Conservation (phyloP, 2,329 filamentous ascomycete species). For the Phaeosphaeriaceae sp. region DNA sequence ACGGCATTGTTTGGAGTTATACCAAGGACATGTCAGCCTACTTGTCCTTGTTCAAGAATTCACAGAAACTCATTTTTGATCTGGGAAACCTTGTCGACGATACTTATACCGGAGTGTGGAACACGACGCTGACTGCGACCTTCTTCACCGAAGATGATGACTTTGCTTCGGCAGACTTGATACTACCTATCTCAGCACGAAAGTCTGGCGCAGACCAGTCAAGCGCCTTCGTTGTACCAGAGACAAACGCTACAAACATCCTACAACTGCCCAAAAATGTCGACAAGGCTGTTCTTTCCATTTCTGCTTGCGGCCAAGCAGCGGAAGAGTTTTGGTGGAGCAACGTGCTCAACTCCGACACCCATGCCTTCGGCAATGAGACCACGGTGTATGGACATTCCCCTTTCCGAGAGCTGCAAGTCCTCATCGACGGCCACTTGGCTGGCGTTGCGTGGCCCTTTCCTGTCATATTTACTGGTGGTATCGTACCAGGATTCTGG, state of each 20-base stretch:
- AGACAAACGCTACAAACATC: constrained; percentile 65
- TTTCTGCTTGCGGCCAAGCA: constrained; percentile 79
- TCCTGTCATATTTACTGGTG: constrained; percentile 83
- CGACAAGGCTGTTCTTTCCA: constrained; percentile 74
- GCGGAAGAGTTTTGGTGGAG: constrained; percentile 87
- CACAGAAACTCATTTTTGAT: constrained; percentile 81
- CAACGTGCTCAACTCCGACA: constrained; percentile 73
- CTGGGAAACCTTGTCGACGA: constrained; percentile 73
- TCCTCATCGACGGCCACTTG: constrained; percentile 75
- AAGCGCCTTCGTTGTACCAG: constrained; percentile 74
- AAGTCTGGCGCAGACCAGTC: constrained; percentile 59
- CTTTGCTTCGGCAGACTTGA: constrained; percentile 64
- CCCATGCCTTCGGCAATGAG: constrained; percentile 64
- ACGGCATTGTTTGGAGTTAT: constrained; percentile 78
- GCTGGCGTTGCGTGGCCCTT: constrained; percentile 84
- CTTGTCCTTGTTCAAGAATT: constrained; percentile 70
- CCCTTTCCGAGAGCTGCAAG: constrained; percentile 79
- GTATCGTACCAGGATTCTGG: constrained; percentile 78
- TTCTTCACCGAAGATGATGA: constrained; percentile 67
- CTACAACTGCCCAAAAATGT: constrained; percentile 72
- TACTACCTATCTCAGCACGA: constrained; percentile 70
- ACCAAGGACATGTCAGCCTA: constrained; percentile 81
- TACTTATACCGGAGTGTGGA: constrained; percentile 76
- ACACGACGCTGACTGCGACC: constrained; percentile 76
- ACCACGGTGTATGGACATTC: constrained; percentile 71